A percentile compares a stretch with the other conserved stretches of the same genome.
These are phyloP conservation scores for Pezicula carpinea DNA, from an alignment of 2,329 filamentous ascomycete genomes.

Conservation along the genomic window DNA sequence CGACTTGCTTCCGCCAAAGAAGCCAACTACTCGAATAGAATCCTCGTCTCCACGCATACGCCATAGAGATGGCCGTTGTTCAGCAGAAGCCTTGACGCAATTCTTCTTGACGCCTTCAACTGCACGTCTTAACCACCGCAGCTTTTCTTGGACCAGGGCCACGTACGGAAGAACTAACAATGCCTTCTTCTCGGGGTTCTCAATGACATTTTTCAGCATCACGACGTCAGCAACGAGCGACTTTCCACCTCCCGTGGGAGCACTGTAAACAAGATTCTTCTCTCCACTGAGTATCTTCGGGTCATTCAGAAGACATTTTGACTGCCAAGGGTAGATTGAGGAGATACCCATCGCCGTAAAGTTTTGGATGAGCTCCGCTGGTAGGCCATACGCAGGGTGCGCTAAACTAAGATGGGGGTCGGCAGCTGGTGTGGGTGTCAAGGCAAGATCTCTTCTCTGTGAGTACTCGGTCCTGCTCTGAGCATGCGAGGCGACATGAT, in stretches of 20 bases:
- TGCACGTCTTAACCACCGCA: conserved; percentile 65
- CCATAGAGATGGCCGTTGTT: conserved; percentile 38
- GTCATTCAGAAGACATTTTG: conserved; percentile 60
- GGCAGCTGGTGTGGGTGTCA: conserved; percentile 46
- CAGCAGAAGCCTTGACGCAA: background rate
- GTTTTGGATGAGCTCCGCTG: conserved; percentile 56
- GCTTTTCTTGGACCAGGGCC: conserved; percentile 74
- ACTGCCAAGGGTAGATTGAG: conserved; percentile 76
- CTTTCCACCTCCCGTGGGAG: conserved; percentile 74
- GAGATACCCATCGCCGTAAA: conserved; percentile 63
- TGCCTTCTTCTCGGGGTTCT: conserved; percentile 59
- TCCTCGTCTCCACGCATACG: conserved; percentile 51
- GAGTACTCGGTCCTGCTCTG: conserved; percentile 46
- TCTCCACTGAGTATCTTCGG: conserved; percentile 61
- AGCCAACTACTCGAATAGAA: conserved; percentile 62
- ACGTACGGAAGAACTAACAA: conserved; percentile 73
- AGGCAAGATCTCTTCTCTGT: conserved; percentile 46
- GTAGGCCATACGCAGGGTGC: conserved; percentile 60
- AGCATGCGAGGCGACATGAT: conserved; percentile 25
- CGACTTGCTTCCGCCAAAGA: conserved; percentile 69
- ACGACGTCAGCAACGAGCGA: conserved; percentile 69
- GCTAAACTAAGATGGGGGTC: conserved; percentile 57
- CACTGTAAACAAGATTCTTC: conserved; percentile 72
- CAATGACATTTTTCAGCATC: conserved; percentile 67
- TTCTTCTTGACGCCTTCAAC: conserved; percentile 51